Conservation (phyloP, 2,329 filamentous ascomycete species). For the Massarina eburnea region DNA sequence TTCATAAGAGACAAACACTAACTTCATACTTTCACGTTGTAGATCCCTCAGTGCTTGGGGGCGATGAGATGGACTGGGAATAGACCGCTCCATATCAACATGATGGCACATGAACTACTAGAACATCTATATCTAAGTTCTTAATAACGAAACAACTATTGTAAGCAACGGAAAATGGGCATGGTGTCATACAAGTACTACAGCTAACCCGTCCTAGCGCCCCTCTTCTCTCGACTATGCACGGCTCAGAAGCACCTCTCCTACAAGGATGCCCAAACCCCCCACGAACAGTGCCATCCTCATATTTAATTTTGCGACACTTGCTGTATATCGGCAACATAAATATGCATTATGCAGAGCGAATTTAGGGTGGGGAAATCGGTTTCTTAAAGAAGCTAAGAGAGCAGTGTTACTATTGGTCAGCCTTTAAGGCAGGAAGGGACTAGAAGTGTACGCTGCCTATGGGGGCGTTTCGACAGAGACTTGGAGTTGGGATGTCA, state of each 20-base stretch:
- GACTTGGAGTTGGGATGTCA: too few species aligned
- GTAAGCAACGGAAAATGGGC: not conserved
- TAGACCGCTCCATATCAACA: not conserved
- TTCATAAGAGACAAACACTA: too few species aligned
- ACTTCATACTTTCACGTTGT: too few species aligned
- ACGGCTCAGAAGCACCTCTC: not conserved
- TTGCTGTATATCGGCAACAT: too few species aligned
- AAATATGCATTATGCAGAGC: not conserved
- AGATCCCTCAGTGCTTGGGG: not conserved
- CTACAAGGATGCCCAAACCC: not conserved
- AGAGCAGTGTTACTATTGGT: not conserved
- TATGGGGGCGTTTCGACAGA: not conserved
- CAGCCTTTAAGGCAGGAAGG: not conserved
- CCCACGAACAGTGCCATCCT: not conserved
- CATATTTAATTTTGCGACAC: not conserved
- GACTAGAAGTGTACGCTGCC: not conserved
- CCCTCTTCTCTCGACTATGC: not conserved
- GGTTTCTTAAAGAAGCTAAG: not conserved
- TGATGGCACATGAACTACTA: not conserved
- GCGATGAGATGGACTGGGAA: constrained; percentile 3
- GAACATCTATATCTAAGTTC: not conserved
- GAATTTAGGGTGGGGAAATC: not conserved
- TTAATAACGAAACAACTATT: not conserved
- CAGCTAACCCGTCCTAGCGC: not conserved
- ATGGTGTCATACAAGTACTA: not conserved